Base-by-base conservation (phyloP, 2,329 filamentous ascomycete genomes). In the Penicillium sp. region DNA sequence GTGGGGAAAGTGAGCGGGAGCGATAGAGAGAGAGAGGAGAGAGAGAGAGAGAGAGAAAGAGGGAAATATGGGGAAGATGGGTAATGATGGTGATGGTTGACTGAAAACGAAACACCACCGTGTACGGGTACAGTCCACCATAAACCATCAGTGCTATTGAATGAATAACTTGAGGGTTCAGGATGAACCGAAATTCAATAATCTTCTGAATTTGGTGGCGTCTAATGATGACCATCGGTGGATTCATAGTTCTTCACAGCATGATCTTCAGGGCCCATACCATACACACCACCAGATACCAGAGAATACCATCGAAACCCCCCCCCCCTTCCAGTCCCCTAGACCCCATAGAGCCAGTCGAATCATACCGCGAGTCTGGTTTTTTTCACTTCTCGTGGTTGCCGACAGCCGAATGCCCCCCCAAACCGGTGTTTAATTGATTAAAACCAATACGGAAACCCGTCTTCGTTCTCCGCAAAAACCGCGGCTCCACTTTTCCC, bases 401-500 rank as follows among this genome's bases (percentile, higher is more conserved):
- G 39, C 39, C 39, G 39, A 42, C 19, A 42, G 39, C 39, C 39
- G 39, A 42, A 19, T 19, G 9, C 16, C n/a, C 14, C 33, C 39
- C 39, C 3, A 42, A 42, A 42, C 39, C 39, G 39, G 39, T 21
- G 19, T 14, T n/a, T 8, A 19, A 39, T 4, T 10, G 7, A 39
- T 19, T 16, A 16, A 37, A 37, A 39, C n/a, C n/a, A n/a, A 39
- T 39, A 39, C 35, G n/a, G 16, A 19, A 39, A 39, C n/a, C 63
- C 58, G 63, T 62, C 58, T 64, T 64, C 62, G 62, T 65, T 63
- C 63, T 66, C 65, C 63, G 62, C 63, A 67, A 63, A 66, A 62
- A 61, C 60, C 54, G 54, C 64, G 65, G 65, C 63, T 66, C 65
- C 65, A 67, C 65, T 65, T 64, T 67, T 67, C 63, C 65, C 65